phyloP scores from a whole-genome alignment of 2,329 filamentous ascomycete genomes.

The Cryphonectria nitschkei region DNA sequence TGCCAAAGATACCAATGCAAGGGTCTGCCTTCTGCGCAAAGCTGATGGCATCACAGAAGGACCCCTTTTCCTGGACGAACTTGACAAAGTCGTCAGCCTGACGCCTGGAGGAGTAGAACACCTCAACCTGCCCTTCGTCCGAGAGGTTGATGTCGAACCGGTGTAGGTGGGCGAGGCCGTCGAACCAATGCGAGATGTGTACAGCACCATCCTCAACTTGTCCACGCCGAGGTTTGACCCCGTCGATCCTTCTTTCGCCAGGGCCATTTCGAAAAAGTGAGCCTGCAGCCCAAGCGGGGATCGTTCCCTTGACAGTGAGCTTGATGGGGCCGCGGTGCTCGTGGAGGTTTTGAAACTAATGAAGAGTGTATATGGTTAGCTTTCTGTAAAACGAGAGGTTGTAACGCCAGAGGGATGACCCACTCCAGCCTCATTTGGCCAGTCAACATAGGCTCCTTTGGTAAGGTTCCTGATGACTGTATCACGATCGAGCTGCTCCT shows the following conservation, averaged over 20 bases:
- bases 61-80: slow-evolving; percentile 58
- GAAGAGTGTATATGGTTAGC: not conserved
- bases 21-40: slow-evolving; percentile 77
- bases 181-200: slow-evolving; percentile 77
- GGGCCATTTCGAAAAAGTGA: slow-evolving; percentile 76
- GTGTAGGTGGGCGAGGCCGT: slow-evolving; percentile 73
- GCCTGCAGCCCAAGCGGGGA: slow-evolving; percentile 74
- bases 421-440: slow-evolving; percentile 55
- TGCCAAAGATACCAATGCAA: slow-evolving; percentile 73
- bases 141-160: slow-evolving; percentile 66
- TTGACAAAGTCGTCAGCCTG: slow-evolving; percentile 68
- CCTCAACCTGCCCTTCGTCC: slow-evolving; percentile 40
- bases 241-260: slow-evolving; percentile 61
- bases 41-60: slow-evolving; percentile 58
- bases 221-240: slow-evolving; percentile 53
- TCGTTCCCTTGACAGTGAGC: slow-evolving; percentile 64
- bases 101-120: slow-evolving; percentile 73
- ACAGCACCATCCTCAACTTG: slow-evolving; percentile 45
- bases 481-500: slow-evolving; percentile 20
- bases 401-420: slow-evolving; percentile 27
- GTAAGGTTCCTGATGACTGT: slow-evolving; percentile 25
- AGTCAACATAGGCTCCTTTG: slow-evolving; percentile 43
- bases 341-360: slow-evolving; percentile 72
- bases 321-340: slow-evolving; percentile 69
- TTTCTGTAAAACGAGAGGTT: not conserved